Conservation (phyloP, 177 flowering plant species). For the Telopea speciosissima region DNA sequence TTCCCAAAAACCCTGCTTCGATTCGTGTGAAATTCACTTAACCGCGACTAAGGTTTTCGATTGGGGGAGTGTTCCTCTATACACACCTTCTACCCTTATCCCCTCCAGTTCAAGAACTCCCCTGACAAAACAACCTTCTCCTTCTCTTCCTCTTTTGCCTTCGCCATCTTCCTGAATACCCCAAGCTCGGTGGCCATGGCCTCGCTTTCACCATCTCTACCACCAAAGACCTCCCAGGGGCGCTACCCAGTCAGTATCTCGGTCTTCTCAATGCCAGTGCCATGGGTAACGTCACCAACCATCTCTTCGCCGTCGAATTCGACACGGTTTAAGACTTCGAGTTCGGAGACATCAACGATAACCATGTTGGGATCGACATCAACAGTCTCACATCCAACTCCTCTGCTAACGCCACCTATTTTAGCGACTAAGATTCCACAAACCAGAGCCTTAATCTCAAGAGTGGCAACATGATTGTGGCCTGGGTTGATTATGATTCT, state of each 20-base stretch:
- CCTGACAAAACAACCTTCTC: constrained; percentile 35
- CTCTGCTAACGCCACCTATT: constrained; percentile 40
- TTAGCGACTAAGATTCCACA: constrained; percentile 7
- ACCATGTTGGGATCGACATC: constrained; percentile 62
- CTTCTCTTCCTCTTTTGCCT: constrained; percentile 66
- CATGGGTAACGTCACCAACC: constrained; percentile 42
- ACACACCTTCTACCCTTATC: constrained; percentile 63
- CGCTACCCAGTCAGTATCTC: constrained; percentile 64
- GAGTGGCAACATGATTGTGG: constrained; percentile 35
- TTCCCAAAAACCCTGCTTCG: constrained; percentile 55
- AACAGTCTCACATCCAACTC: constrained; percentile 38
- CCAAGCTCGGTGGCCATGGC: constrained; percentile 76
- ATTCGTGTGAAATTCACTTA: constrained; percentile 59
- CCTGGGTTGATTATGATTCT: constrained; percentile 60
- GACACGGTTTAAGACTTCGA: constrained; percentile 56
- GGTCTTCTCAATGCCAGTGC: constrained; percentile 51
- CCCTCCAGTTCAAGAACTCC: constrained; percentile 47
- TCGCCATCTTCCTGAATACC: constrained; percentile 54
- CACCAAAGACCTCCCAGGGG: constrained; percentile 28
- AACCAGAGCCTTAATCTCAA: constrained; percentile 25
- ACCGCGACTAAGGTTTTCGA: constrained; percentile 49
- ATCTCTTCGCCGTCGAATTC: constrained; percentile 60
- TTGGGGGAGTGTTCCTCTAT: constrained; percentile 45
- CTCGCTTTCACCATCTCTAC: constrained; percentile 62
- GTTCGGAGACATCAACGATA: constrained; percentile 45